phyloP scores from a whole-genome alignment of 2,329 filamentous ascomycete species.

The Coniochaeta sp. region DNA sequence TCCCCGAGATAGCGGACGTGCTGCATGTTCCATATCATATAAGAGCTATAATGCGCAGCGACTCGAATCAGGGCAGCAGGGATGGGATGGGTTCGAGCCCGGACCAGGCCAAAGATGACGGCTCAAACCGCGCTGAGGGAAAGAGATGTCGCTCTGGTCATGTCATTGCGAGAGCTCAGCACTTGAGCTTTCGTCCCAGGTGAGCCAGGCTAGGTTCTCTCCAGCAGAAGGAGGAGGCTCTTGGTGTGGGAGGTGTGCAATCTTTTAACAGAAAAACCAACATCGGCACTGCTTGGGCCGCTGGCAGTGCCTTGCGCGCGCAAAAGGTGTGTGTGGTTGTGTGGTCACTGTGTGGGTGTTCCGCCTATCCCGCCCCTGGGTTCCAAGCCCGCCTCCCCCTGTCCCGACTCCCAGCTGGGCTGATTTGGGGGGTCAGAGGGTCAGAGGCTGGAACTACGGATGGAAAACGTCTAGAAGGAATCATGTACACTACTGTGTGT shows the following conservation, averaged over 20 bases:
- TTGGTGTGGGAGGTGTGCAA: not conserved
- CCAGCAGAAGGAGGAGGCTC: not conserved
- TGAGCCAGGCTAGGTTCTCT: no score
- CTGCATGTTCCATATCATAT: not conserved
- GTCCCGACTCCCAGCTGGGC: not conserved
- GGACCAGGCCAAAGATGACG: not conserved
- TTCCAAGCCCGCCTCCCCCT: not conserved
- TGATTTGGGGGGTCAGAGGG: not conserved
- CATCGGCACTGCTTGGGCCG: not conserved
- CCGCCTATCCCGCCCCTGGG: not conserved
- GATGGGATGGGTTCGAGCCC: not conserved
- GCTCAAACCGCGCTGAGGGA: not conserved
- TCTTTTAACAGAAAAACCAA: not conserved
- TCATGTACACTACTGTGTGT: no score
- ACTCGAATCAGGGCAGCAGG: not conserved
- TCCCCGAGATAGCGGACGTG: not conserved
- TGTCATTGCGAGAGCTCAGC: not conserved
- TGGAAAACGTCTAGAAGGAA: slow-evolving; percentile 1
- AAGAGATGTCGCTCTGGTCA: not conserved
- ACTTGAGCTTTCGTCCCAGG: not conserved
- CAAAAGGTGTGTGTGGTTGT: not conserved
- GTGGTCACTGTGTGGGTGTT: no score
- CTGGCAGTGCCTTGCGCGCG: not conserved
- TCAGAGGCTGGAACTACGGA: not conserved
- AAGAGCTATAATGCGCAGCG: not conserved